A percentile compares a stretch with the other conserved stretches of the same genome.
Conservation (phyloP, 225 moss, liverwort and hornwort genomes). For the Anthoceros angustus region DNA sequence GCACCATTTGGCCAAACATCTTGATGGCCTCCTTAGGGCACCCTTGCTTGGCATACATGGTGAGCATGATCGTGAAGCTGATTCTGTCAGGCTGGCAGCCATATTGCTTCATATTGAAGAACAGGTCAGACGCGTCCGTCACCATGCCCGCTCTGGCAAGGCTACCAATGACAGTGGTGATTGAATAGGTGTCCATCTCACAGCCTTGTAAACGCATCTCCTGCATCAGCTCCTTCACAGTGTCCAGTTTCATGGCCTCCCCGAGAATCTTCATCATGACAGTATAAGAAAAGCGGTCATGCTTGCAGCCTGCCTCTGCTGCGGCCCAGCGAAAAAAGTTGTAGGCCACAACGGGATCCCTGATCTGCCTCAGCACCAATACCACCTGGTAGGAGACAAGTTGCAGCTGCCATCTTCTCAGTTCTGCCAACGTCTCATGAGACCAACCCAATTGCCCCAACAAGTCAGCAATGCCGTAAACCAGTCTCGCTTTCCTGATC, state of each 20-base stretch:
- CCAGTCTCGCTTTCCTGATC: neutral
- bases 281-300: neutral
- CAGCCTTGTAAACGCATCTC: neutral
- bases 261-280: slow-evolving; percentile 2
- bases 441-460: neutral
- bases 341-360: neutral
- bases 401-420: neutral
- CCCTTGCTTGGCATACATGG: neutral
- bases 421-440: neutral
- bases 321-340: slow-evolving; percentile 2
- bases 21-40: neutral
- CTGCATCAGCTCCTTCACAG: neutral
- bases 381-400: neutral
- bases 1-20: neutral
- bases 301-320: neutral
- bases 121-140: neutral
- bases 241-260: neutral
- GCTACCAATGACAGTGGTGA: neutral
- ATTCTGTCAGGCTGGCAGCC: slow-evolving; percentile 3
- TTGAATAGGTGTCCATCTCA: neutral
- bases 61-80: neutral
- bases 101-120: neutral
- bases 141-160: neutral
- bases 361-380: neutral
- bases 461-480: neutral